A percentile compares a stretch with the other conserved stretches of the same genome.
Evolutionary conservation across 495 filamentous ascomycete species (phyloP).

Genomic region (Aspergillus saccharolyticus): DNA sequence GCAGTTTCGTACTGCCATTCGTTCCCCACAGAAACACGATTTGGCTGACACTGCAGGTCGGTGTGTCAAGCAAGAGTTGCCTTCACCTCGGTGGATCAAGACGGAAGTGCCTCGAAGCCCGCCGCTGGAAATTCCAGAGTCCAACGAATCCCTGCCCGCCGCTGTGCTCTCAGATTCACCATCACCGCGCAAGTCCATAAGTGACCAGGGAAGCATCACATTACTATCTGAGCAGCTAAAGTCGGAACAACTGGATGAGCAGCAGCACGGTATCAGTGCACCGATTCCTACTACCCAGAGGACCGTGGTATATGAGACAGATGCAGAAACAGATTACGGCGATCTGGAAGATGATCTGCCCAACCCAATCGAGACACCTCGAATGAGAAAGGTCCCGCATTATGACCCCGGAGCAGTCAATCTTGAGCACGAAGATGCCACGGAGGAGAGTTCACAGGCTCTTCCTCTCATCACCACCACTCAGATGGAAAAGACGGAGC

Average conservation of each 20-base stretch:
- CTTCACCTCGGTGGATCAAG: slow-evolving; percentile 1
- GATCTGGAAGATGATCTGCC: slow-evolving; percentile 23
- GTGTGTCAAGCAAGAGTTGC: slow-evolving; percentile 25
- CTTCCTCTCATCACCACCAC: slow-evolving; percentile 25
- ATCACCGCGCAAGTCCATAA: not conserved
- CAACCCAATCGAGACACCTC: slow-evolving; percentile 12
- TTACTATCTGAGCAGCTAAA: not conserved
- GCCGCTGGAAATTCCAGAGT: not conserved
- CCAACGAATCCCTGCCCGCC: slow-evolving; percentile 5
- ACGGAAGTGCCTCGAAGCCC: slow-evolving; percentile 7
- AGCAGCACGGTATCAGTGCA: not conserved
- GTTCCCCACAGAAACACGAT: slow-evolving; percentile 24
- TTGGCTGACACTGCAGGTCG: slow-evolving; percentile 4
- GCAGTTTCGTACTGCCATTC: slow-evolving; percentile 31
- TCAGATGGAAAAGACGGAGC: slow-evolving; percentile 19
- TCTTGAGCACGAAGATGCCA: slow-evolving; percentile 22
- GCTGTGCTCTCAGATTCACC: not conserved
- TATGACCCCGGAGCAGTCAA: not conserved
- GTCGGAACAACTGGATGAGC: not conserved
- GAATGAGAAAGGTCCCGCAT: not conserved
- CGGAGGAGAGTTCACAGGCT: slow-evolving; percentile 21
- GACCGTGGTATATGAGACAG: slow-evolving; percentile 43
- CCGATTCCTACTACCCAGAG: slow-evolving; percentile 18
- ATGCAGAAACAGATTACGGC: slow-evolving; percentile 37
- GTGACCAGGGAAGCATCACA: not conserved